A percentile compares a stretch with the other conserved stretches of the same genome.
phyloP scores from a whole-genome alignment of 2,329 filamentous ascomycete genomes.

The Ceratocystis variospora region DNA sequence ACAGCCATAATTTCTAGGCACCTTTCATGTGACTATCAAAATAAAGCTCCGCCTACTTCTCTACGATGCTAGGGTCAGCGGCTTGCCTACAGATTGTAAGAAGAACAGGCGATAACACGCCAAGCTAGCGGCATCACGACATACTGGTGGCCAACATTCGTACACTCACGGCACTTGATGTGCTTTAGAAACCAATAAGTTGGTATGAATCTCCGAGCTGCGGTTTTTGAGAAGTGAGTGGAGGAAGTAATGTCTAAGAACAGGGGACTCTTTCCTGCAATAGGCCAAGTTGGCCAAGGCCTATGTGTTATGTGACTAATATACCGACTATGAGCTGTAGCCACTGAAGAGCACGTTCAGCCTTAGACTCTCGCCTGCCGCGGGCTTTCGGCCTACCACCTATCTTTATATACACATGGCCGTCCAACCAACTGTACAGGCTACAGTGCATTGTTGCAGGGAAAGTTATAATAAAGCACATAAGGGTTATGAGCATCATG shows the following conservation, averaged over 20 bases:
- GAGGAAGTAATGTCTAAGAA: neutral
- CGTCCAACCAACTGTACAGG: conserved; percentile 17
- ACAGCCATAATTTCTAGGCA: neutral
- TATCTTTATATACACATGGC: conserved; percentile 29
- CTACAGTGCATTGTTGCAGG: neutral
- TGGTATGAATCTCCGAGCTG: neutral
- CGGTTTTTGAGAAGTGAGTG: conserved; percentile 8
- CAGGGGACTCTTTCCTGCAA: conserved; percentile 1
- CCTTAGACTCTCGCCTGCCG: conserved; percentile 25
- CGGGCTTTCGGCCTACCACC: conserved; percentile 29
- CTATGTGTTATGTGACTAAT: neutral
- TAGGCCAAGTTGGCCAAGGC: neutral
- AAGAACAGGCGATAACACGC: conserved; percentile 27
- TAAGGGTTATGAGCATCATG: neutral
- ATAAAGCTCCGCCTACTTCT: conserved; percentile 29
- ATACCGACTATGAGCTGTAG: conserved; percentile 24
- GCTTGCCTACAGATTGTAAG: conserved; percentile 34
- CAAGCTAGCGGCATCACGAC: conserved; percentile 27
- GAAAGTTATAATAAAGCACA: too few species aligned
- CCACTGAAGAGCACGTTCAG: conserved; percentile 25
- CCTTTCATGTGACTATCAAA: neutral
- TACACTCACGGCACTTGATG: neutral
- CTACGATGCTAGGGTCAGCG: conserved; percentile 34
- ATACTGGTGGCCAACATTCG: conserved; percentile 31
- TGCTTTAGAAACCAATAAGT: neutral